Evolutionary conservation across 2,329 filamentous ascomycete genomes (phyloP).

Genomic region (Stromatinia cepivora): DNA sequence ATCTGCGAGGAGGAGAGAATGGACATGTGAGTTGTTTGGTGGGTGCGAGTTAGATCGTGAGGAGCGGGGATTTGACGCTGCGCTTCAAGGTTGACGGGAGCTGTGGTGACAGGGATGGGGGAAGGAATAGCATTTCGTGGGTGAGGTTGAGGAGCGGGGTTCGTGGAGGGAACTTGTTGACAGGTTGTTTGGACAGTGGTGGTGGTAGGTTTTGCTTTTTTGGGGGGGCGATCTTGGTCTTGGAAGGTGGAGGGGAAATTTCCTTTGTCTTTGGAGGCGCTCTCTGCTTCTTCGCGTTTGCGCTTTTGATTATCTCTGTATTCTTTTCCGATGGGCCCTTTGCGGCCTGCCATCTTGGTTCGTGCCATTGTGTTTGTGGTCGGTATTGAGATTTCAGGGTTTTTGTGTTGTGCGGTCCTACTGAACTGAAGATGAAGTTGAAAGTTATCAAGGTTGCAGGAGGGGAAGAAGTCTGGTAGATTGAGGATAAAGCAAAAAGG

Average conservation of each 20-base stretch:
- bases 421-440: not conserved
- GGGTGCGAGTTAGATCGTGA: slow-evolving; percentile 42
- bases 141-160: not conserved
- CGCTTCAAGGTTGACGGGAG: slow-evolving; percentile 11
- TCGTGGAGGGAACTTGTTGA: not conserved
- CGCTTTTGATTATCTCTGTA: slow-evolving; percentile 11
- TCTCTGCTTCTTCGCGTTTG: slow-evolving; percentile 18
- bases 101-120: not conserved
- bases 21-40: slow-evolving; percentile 52
- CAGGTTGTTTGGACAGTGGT: not conserved
- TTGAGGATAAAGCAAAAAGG: not conserved
- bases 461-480: not conserved
- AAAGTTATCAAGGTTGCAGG: slow-evolving; percentile 7
- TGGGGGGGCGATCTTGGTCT: slow-evolving; percentile 14
- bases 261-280: slow-evolving; percentile 18
- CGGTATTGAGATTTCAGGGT: not conserved
- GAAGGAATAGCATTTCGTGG: not conserved
- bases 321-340: slow-evolving; percentile 9
- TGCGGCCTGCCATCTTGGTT: slow-evolving; percentile 24
- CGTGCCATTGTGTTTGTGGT: slow-evolving; percentile 3
- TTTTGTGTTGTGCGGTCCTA: slow-evolving; percentile 3
- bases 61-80: not conserved
- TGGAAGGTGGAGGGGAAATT: slow-evolving; percentile 19
- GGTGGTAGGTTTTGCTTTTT: slow-evolving; percentile 16
- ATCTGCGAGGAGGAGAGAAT: slow-evolving; percentile 63